A percentile compares a stretch with the other conserved stretches of the same genome.
Conservation (phyloP, 1,139 yeast genomes). For the Diutina siamensis region DNA sequence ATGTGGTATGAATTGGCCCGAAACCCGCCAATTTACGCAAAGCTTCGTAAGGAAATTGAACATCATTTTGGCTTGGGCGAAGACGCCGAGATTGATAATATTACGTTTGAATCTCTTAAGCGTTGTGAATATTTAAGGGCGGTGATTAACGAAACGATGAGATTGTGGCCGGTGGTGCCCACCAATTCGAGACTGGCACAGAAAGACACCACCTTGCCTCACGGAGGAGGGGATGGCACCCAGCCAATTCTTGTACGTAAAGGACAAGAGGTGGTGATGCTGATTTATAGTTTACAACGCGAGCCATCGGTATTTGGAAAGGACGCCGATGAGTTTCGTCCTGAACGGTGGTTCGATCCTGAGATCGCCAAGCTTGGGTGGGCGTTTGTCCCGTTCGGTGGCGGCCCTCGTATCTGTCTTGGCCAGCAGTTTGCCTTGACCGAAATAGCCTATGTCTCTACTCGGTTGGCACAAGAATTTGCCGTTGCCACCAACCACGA, state of each 20-base stretch:
- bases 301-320: conserved; percentile 7
- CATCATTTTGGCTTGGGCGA: conserved; percentile 7
- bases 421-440: conserved; percentile 11
- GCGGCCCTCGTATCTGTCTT: conserved; percentile 11
- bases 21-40: not conserved
- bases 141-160: conserved; percentile 8
- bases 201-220: conserved; percentile 9
- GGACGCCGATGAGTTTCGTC: conserved; percentile 8
- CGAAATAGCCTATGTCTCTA: conserved; percentile 3
- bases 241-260: conserved; percentile 7
- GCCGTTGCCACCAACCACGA: not conserved
- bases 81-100: not conserved
- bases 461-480: conserved; percentile 1
- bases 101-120: conserved; percentile 9
- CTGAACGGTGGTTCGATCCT: conserved; percentile 8
- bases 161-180: conserved; percentile 9
- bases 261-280: conserved; percentile 7
- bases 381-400: conserved; percentile 10
- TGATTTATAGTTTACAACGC: conserved; percentile 7
- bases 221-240: conserved; percentile 9
- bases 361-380: conserved; percentile 8
- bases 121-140: conserved; percentile 8
- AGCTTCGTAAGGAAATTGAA: conserved; percentile 1
- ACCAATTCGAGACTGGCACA: conserved; percentile 7
- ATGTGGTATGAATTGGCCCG: conserved; percentile 1